Evolutionary conservation across 306 rosid species (phyloP).

Genomic region (Rubus parviflorus): DNA sequence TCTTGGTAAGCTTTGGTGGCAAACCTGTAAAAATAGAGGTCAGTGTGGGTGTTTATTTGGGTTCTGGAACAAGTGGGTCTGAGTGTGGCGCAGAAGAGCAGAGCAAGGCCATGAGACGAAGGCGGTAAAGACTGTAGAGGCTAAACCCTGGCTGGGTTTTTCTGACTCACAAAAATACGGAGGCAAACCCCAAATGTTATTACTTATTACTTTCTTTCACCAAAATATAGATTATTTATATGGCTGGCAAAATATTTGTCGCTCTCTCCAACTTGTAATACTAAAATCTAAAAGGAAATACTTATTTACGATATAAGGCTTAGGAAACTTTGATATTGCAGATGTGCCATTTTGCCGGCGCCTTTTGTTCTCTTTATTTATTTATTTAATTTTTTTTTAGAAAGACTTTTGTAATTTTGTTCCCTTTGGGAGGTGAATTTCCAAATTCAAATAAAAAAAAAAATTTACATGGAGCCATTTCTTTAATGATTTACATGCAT

Average conservation of each 20-base stretch:
- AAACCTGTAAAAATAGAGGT: constrained; percentile 27
- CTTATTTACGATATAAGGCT: not conserved
- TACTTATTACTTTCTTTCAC: not conserved
- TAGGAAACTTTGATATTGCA: not conserved
- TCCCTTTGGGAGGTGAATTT: no score
- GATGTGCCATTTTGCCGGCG: not conserved
- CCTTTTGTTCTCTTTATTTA: not conserved
- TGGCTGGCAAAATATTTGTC: constrained; percentile 16
- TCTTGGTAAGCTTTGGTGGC: constrained; percentile 26
- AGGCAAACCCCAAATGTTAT: constrained; percentile 7
- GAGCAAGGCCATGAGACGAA: constrained; percentile 28
- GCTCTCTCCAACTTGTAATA: not conserved
- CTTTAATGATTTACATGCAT: no score
- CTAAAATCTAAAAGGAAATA: not conserved
- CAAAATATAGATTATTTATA: not conserved
- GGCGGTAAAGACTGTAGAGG: constrained; percentile 11
- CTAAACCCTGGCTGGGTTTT: constrained; percentile 43
- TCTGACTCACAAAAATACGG: not conserved
- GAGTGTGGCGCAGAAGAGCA: constrained; percentile 32
- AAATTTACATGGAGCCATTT: no score
- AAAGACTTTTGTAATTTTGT: no score
- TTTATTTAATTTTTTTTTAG: not conserved
- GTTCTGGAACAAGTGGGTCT: constrained; percentile 31
- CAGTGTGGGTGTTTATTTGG: constrained; percentile 19
- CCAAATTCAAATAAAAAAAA: no score